phyloP scores from a whole-genome alignment of 495 filamentous ascomycete genomes.

The Aspergillus mulundensis region DNA sequence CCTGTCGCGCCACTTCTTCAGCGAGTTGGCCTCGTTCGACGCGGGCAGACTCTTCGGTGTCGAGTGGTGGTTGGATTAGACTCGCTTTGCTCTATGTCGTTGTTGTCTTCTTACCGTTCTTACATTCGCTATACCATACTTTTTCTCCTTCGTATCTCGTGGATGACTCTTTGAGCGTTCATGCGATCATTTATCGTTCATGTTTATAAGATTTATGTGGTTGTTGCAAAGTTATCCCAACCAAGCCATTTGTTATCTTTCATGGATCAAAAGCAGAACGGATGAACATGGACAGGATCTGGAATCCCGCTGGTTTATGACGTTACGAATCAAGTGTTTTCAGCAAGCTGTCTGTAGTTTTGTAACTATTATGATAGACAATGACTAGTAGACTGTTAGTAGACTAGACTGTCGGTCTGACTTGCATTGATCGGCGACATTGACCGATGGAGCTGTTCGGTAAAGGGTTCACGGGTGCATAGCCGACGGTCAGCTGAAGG shows the following conservation, averaged over 20 bases:
- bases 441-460: background rate
- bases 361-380: background rate
- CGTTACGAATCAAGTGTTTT: conserved; percentile 14
- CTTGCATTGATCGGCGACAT: background rate
- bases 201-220: conserved; percentile 16
- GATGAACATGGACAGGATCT: conserved; percentile 6
- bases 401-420: background rate
- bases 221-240: conserved; percentile 4
- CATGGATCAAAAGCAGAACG: conserved; percentile 6
- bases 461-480: background rate
- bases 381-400: background rate
- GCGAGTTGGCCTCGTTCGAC: conserved; percentile 24
- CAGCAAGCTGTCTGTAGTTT: conserved; percentile 3
- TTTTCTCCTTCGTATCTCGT: conserved; percentile 1
- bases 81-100: background rate
- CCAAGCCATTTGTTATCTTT: conserved; percentile 5
- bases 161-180: background rate
- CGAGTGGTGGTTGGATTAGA: conserved; percentile 26
- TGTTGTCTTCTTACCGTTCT: conserved; percentile 5
- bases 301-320: conserved; percentile 14
- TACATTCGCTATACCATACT: conserved; percentile 7
- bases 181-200: conserved; percentile 9
- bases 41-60: conserved; percentile 31
- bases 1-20: conserved; percentile 43
- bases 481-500: background rate